Evolutionary conservation across 78 protist genomes (phyloP), one percentile per base, ranked within the genome.

Genomic region (Guillardia theta): DNA sequence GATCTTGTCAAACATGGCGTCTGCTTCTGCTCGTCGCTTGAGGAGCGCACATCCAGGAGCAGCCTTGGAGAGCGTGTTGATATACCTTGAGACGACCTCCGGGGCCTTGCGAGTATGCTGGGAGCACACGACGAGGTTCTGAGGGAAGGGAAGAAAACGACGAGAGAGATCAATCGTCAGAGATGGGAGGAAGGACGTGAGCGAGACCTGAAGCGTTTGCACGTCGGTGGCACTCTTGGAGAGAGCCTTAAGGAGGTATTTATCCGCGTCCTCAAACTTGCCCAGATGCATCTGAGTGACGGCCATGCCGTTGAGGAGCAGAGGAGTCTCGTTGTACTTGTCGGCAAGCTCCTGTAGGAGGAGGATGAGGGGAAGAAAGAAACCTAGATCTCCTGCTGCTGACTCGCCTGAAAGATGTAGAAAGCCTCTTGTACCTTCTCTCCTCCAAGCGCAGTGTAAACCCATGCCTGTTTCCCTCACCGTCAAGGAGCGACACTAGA

Each of bases 291-390:
- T 53, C 46, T 88, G 64, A n/a, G 53, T 33, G 47, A 5, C 64
- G 0, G 93, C 93, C 93, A 88, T 88, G 47, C 93, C 93, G 46
- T 88, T 88, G 46, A 88, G 93, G 36, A 88, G 93, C 27, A 88
- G 4, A n/a, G 93, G 43, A 22, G 93, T 36, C 93, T 48, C 70
- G 33, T 15, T 37, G 77, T 88, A 88, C 93, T 53, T 48, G 44
- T 88, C 93, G 30, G 93, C 43, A 30, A 88, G 93, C 44, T 88
- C 93, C 48, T 78, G 88, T 48, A 3, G 47, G 22, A 15, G 15
- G 58, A 50, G 58, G 15, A 15, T 19, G 58, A 15, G 58, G 15
- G 58, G 15, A 15, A 50, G 58, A 50, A 15, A 50, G 58, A 50
- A 50, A 15, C 58, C 58, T 50, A 15, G 58, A 50, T 50, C 58